These are phyloP conservation scores for Gelatoporia subvermispora DNA, from an alignment of 768 basidiomycete species.

Conservation along the genomic window DNA sequence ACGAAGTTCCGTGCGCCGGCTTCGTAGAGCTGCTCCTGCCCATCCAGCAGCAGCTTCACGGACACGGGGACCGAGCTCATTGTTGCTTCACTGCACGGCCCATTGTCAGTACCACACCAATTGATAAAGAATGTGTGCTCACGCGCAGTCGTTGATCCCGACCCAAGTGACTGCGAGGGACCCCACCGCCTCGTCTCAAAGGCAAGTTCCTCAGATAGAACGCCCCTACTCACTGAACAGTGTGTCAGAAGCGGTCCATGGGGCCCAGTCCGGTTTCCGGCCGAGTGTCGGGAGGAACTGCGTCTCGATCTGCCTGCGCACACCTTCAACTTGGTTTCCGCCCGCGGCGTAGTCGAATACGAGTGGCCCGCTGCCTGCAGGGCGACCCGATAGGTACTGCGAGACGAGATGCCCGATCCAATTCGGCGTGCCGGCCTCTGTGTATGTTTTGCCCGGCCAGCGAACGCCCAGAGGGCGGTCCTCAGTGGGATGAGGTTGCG, in stretches of 20 bases:
- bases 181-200: background rate
- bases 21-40: slow-evolving; percentile 31
- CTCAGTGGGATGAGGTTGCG: slow-evolving; percentile 29
- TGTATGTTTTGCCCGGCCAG: slow-evolving; percentile 47
- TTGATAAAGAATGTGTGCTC: slow-evolving; percentile 17
- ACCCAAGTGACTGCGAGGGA: slow-evolving; percentile 49
- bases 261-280: slow-evolving; percentile 15
- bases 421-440: slow-evolving; percentile 45
- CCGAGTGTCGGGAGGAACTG: slow-evolving; percentile 31
- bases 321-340: slow-evolving; percentile 40
- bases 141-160: slow-evolving; percentile 63
- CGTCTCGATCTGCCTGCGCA: slow-evolving; percentile 32
- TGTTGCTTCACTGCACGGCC: slow-evolving; percentile 15
- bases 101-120: no score
- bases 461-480: slow-evolving; percentile 42
- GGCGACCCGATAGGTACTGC: slow-evolving; percentile 21
- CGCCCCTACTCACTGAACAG: slow-evolving; percentile 14
- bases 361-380: slow-evolving; percentile 16
- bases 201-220: background rate
- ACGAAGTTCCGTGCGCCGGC: background rate
- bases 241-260: slow-evolving; percentile 12
- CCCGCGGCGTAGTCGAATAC: slow-evolving; percentile 54
- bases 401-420: slow-evolving; percentile 61
- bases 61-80: slow-evolving; percentile 36
- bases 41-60: slow-evolving; percentile 38